Evolutionary conservation across 2,329 filamentous ascomycete species (phyloP).

Genomic region (Botryotinia calthae): DNA sequence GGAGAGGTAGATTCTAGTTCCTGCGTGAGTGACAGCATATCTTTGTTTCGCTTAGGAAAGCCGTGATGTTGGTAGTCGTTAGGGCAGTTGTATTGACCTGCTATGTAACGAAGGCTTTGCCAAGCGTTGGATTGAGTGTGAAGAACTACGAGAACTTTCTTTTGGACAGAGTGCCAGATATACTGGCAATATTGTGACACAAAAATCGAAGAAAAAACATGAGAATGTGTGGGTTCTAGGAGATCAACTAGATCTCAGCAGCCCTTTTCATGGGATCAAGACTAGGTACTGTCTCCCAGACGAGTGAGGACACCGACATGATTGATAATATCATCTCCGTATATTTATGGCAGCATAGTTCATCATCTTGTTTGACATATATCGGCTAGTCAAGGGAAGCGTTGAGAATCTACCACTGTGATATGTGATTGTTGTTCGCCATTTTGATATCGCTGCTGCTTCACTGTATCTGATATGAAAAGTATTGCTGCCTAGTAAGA

Average conservation of each 20-base stretch:
- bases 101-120: not conserved
- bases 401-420: not conserved
- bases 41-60: not conserved
- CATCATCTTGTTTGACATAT: not conserved
- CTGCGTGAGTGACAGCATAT: too few species aligned
- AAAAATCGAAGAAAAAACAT: not conserved
- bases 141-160: not conserved
- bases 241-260: not conserved
- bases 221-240: not conserved
- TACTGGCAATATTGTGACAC: not conserved
- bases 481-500: not conserved
- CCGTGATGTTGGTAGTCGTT: not conserved
- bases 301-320: not conserved
- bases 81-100: not conserved
- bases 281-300: not conserved
- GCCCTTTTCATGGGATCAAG: not conserved
- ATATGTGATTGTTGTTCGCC: not conserved
- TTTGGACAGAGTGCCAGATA: not conserved
- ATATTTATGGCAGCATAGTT: not conserved
- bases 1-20: too few species aligned
- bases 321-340: not conserved
- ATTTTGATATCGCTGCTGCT: not conserved
- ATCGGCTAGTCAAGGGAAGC: not conserved
- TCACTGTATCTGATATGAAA: not conserved
- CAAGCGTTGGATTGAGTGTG: not conserved